Evolutionary conservation across 805 yeast species (phyloP), one percentile per base, ranked within the genome.

Genomic region (Groenewaldozyma salmanticensis): DNA sequence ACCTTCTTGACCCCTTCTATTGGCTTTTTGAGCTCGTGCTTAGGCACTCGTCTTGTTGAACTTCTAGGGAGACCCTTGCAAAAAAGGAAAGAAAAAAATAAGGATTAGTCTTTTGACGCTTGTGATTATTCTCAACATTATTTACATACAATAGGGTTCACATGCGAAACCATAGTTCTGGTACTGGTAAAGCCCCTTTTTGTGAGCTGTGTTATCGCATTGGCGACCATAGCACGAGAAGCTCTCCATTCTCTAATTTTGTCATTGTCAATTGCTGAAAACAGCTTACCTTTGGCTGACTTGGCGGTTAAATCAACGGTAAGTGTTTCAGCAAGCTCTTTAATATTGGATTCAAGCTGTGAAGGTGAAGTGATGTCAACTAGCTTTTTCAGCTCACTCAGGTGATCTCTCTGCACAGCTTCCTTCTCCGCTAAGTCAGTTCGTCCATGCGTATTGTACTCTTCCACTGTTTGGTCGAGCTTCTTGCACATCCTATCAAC

Each of bases 1-100:
- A 83, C 68, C 38, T 71, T 75, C 5, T 66, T 60, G 2, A 81
- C 90, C n/a, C 73, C 73, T 0, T 79, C 73, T 24, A 85, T 72
- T 15, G 60, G 74, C 31, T 49, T 47, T 7, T 49, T 42, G 3
- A 42, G 19, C 43, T 65, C 71, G 6, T 75, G 59, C 0, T 85
- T 83, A 1, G 79, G 54, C 1, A 79, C 78, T 21, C 70, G 67
- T 5, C 74, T 64, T 59, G 68, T 44, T 46, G n/a, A 32, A 27
- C 41, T 46, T 42, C 66, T 44, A 5, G 73, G 70, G 13, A 71
- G 24, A 59, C 3, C 75, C 75, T 71, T 68, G 31, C 13, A 19
- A 24, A 17, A 51, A 52, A 49, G 50, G 52, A 46, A 46, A 16
- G 16, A 41, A 19, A 38, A 38, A 33, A 11, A 24, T 24, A 7